A percentile compares a stretch with the other conserved stretches of the same genome.
phyloP scores from a whole-genome alignment of 306 rosid genomes.

The Malus sieversii region DNA sequence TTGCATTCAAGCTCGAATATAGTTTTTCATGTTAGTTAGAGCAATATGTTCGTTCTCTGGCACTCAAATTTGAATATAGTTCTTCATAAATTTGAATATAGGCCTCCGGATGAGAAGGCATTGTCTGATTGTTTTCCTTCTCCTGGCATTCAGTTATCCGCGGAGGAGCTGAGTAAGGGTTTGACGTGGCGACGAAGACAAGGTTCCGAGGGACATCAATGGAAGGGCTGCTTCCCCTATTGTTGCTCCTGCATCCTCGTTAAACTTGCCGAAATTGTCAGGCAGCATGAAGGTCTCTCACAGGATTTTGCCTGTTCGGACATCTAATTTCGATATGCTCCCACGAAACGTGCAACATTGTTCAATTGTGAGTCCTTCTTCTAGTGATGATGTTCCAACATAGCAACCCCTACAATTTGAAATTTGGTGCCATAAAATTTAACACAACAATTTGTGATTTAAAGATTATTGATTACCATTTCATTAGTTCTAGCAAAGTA shows the following conservation, averaged over 20 bases:
- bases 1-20: background rate
- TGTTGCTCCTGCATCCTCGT: constrained; percentile 51
- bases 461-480: too few species aligned
- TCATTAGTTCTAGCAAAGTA: too few species aligned
- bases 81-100: too few species aligned
- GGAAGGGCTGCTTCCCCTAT: constrained; percentile 77
- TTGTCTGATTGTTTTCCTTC: constrained; percentile 32
- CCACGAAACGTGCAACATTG: constrained; percentile 59
- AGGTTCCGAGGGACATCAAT: constrained; percentile 37
- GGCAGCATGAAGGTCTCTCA: constrained; percentile 62
- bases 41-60: too few species aligned
- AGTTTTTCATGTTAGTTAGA: too few species aligned
- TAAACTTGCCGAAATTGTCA: constrained; percentile 27
- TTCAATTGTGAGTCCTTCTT: constrained; percentile 24
- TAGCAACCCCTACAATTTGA: constrained; percentile 15
- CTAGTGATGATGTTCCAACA: constrained; percentile 37
- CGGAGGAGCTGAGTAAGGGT: constrained; percentile 46
- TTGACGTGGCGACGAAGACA: constrained; percentile 54
- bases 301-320: constrained; percentile 23
- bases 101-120: constrained; percentile 24
- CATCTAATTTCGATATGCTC: constrained; percentile 33
- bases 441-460: background rate
- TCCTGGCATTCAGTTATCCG: constrained; percentile 40
- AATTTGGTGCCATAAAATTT: background rate
- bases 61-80: too few species aligned